A percentile compares a stretch with the other conserved stretches of the same genome.
These are phyloP conservation scores for Chlorokybus atmophyticus DNA, from an alignment of 139 green algal genomes.

Conservation along the genomic window DNA sequence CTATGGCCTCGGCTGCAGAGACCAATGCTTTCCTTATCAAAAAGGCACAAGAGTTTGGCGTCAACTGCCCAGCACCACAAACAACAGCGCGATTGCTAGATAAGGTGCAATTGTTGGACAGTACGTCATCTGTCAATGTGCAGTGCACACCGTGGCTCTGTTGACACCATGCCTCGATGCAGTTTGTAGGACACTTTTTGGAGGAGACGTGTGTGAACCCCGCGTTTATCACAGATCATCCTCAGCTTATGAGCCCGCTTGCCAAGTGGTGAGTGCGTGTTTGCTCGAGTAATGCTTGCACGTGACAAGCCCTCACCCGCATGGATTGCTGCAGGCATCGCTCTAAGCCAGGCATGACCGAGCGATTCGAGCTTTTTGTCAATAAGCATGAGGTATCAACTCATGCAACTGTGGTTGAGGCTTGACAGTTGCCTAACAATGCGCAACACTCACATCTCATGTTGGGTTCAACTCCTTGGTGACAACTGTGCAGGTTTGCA, in stretches of 20 bases:
- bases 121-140: background rate
- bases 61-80: conserved; percentile 67
- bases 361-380: conserved; percentile 99
- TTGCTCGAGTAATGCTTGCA: conserved; percentile 15
- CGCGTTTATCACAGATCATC: conserved; percentile 97
- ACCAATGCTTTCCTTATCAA: conserved; percentile 10
- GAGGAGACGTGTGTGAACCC: conserved; percentile 88
- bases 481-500: conserved; percentile 51
- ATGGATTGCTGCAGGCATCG: conserved; percentile 21
- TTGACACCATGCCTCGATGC: too few relatives aligned
- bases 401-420: too few relatives aligned
- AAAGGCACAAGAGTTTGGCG: conserved; percentile 40
- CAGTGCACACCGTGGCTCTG: background rate
- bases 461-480: too few relatives aligned
- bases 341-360: conserved; percentile 54
- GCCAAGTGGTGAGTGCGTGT: conserved; percentile 68
- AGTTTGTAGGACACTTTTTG: conserved; percentile 92
- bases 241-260: conserved; percentile 95
- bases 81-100: conserved; percentile 89
- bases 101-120: conserved; percentile 50
- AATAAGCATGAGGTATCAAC: conserved; percentile 94
- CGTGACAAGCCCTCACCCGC: background rate
- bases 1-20: conserved; percentile 4
- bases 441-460: too few relatives aligned
- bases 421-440: too few relatives aligned